These are phyloP conservation scores for Auriscalpium orientale DNA, from an alignment of 768 basidiomycete species.

Conservation along the genomic window DNA sequence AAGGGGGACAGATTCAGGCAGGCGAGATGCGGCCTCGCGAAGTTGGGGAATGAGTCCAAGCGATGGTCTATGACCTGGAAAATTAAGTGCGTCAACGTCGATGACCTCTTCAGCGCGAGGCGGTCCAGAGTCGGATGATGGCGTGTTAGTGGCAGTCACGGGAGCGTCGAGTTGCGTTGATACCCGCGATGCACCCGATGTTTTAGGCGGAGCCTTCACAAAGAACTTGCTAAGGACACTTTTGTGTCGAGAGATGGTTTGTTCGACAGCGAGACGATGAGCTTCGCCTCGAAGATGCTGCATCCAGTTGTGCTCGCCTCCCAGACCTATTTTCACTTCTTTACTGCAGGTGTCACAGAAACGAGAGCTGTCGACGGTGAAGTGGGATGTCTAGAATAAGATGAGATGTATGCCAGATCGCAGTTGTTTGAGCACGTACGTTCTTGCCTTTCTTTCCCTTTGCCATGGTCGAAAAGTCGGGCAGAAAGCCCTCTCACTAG, in stretches of 20 bases:
- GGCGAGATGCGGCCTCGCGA: not conserved
- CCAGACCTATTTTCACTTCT: not conserved
- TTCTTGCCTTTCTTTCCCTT: not conserved
- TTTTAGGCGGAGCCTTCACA: not conserved
- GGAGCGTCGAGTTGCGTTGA: not conserved
- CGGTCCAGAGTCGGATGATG: not conserved
- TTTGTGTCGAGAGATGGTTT: not conserved
- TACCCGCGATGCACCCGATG: not conserved
- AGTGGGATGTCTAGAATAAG: not conserved
- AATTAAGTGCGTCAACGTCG: not conserved
- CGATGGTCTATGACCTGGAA: no score
- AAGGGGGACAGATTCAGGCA: not conserved
- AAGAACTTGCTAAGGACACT: not conserved
- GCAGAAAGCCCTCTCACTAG: not conserved
- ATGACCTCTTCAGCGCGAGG: not conserved
- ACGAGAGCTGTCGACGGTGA: not conserved
- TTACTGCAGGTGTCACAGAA: not conserved
- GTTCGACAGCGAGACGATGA: not conserved
- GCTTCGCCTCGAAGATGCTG: not conserved
- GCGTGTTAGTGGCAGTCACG: not conserved
- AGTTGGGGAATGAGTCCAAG: not conserved
- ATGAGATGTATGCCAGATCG: not conserved
- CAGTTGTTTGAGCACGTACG: not conserved
- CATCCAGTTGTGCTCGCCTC: not conserved
- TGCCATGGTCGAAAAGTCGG: not conserved